Evolutionary conservation across 2,329 filamentous ascomycete genomes (phyloP), one percentile per base, ranked within the genome.

Genomic region (Colletotrichum orbiculare): DNA sequence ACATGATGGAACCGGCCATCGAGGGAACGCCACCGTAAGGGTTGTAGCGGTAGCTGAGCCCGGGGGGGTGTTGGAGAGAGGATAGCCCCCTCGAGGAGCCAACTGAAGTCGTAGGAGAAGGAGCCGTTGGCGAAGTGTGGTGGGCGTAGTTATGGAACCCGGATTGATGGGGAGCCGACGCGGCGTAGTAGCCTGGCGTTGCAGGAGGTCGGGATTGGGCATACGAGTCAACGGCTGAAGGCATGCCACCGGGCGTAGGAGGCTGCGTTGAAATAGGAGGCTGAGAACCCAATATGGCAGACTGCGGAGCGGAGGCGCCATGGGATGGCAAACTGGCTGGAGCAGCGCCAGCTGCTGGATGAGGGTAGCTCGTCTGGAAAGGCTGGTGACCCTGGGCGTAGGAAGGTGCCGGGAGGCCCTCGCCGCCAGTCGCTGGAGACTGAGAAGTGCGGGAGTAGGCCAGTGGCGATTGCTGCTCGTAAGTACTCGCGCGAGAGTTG

Each of bases 1-100:
- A 91, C 82, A 95, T 88, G 35, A 95, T 89, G 1, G 90, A 85
- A 1, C 89, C 88, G 46, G 82, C 80, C 81, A 89, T 64, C 81
- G 79, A 62, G 75, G 68, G 64, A 75, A 68, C 46, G 10, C 42
- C 43, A 39, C 25, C 25, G 25, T 54, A 58, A 5, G 37, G 15
- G 11, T 35, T 5, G 34, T 68, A 68, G 12, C 35, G 42, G 17
- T 59, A 60, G 7, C 49, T 77, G 76, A 79, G 78, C 34, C 71
- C 68, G 4, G 72, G 66, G 46, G 59, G 60, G 37, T 66, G 59
- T 17, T 63, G 59, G 33, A 74, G 62, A 12, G 75, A 70, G 33
- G 77, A 77, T 71, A 84, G 72, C 68, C 77, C 75, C 73, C 77
- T 78, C 11, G 76, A 68, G 60, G 77, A 69, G 17, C 79, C 73